Conservation (phyloP, 345 rosid genomes). For the Murraya paniculata region DNA sequence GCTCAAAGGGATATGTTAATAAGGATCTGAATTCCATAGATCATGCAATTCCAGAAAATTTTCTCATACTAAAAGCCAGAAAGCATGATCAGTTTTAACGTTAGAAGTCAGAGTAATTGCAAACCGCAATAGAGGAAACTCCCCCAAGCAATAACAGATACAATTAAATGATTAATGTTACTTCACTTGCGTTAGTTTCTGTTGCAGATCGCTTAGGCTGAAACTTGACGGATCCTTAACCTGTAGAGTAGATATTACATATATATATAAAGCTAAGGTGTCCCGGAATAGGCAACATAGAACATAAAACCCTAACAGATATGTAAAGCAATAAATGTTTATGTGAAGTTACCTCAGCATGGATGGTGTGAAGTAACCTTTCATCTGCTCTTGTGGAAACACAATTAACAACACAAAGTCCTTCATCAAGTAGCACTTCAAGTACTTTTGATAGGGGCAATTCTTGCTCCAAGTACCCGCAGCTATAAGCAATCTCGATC, state of each 20-base stretch:
- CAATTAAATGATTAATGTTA: not conserved
- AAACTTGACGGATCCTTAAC: constrained; percentile 38
- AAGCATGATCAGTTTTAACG: not conserved
- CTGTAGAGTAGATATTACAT: constrained; percentile 30
- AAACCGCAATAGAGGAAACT: not conserved
- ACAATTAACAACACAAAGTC: constrained; percentile 46
- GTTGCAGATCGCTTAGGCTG: constrained; percentile 26
- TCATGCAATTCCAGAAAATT: not conserved
- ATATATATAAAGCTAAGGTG: not conserved
- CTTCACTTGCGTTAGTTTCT: constrained; percentile 29
- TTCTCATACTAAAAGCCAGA: not conserved
- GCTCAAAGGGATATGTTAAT: not conserved
- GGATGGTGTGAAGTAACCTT: constrained; percentile 44
- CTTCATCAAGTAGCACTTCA: constrained; percentile 43
- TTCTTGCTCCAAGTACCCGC: constrained; percentile 25
- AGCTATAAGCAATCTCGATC: constrained; percentile 45
- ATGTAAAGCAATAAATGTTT: not conserved
- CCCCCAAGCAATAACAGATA: not conserved
- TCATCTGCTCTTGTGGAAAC: constrained; percentile 48
- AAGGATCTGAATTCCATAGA: not conserved
- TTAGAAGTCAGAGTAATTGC: constrained; percentile 2
- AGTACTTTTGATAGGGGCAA: constrained; percentile 49
- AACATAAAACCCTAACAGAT: not conserved
- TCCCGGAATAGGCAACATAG: not conserved
- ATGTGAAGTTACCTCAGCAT: constrained; percentile 42